A percentile compares a stretch with the other conserved stretches of the same genome.
These are phyloP conservation scores for Colletotrichum abscissum DNA, from an alignment of 2,329 filamentous ascomycete genomes.

Conservation along the genomic window DNA sequence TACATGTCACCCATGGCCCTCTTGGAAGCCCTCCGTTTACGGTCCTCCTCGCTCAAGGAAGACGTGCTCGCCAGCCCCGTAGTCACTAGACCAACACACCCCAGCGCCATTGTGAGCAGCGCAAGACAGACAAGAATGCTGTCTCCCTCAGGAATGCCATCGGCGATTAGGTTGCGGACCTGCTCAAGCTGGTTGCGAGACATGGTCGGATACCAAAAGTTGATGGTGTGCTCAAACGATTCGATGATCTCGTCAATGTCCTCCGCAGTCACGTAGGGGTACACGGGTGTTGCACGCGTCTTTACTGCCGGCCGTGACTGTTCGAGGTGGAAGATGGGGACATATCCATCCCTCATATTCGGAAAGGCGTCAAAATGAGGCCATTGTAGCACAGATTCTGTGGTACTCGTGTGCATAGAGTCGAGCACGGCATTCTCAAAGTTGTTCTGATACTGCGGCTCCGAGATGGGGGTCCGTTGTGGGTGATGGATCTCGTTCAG, in stretches of 20 bases:
- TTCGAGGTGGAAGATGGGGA: conserved; percentile 60
- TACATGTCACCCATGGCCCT: conserved; percentile 54
- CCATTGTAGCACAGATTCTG: conserved; percentile 63
- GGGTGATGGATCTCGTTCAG: conserved; percentile 36
- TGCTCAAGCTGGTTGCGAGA: conserved; percentile 50
- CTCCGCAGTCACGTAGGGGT: conserved; percentile 53
- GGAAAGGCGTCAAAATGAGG: conserved; percentile 59
- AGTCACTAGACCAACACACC: conserved; percentile 56
- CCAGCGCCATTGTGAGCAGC: conserved; percentile 59
- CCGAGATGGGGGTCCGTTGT: conserved; percentile 38
- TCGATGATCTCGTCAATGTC: conserved; percentile 55
- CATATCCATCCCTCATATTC: conserved; percentile 53
- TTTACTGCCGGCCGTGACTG: conserved; percentile 51
- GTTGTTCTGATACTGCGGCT: conserved; percentile 40
- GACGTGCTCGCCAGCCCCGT: conserved; percentile 40
- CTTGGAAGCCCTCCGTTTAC: conserved; percentile 44
- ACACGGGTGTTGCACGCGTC: conserved; percentile 48
- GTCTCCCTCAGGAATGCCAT: conserved; percentile 50
- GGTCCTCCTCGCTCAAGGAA: conserved; percentile 40
- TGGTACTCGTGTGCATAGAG: conserved; percentile 62
- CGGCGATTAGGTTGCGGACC: conserved; percentile 46
- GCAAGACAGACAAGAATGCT: conserved; percentile 54
- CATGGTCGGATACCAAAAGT: conserved; percentile 66
- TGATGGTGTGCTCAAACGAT: conserved; percentile 58
- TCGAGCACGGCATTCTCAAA: conserved; percentile 61